Evolutionary conservation across 2,329 filamentous ascomycete genomes (phyloP).

Genomic region (Fusarium pilosicola): DNA sequence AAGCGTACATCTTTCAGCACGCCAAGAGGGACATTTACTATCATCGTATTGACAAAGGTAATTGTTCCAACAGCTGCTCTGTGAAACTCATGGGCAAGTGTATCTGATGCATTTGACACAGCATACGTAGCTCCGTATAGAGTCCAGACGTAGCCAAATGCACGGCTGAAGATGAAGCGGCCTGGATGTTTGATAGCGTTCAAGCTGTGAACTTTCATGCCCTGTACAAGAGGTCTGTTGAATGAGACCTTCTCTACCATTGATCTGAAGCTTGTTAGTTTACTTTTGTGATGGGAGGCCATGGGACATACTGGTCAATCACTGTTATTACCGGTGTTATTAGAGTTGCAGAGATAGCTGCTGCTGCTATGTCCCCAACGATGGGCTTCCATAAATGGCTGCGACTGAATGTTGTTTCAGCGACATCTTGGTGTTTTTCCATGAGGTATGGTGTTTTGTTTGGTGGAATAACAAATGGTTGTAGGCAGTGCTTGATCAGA

Average conservation of each 20-base stretch:
- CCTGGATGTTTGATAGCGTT: conserved; percentile 35
- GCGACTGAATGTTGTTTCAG: not conserved
- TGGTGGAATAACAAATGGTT: not conserved
- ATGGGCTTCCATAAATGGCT: conserved; percentile 31
- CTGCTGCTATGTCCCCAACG: conserved; percentile 41
- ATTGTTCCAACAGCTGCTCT: conserved; percentile 40
- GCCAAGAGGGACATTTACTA: conserved; percentile 47
- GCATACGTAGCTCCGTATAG: conserved; percentile 46
- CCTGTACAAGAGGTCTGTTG: conserved; percentile 26
- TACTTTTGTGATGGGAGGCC: accelerated
- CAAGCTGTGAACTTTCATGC: conserved; percentile 21
- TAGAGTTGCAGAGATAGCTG: conserved; percentile 42
- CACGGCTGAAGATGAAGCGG: conserved; percentile 38
- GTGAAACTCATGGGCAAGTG: conserved; percentile 39
- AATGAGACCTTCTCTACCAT: conserved; percentile 40
- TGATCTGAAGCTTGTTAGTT: conserved; percentile 10
- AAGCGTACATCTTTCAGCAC: conserved; percentile 48
- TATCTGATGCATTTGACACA: conserved; percentile 44
- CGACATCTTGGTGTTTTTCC: conserved; percentile 26
- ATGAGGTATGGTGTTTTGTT: not conserved
- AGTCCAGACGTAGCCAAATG: conserved; percentile 45
- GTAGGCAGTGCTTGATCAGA: not conserved
- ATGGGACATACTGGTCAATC: conserved; percentile 39
- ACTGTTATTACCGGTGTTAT: conserved; percentile 44
- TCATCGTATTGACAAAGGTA: conserved; percentile 43